Evolutionary conservation across 2,329 filamentous ascomycete genomes (phyloP).

Genomic region (Zymoseptoria pseudotritici): DNA sequence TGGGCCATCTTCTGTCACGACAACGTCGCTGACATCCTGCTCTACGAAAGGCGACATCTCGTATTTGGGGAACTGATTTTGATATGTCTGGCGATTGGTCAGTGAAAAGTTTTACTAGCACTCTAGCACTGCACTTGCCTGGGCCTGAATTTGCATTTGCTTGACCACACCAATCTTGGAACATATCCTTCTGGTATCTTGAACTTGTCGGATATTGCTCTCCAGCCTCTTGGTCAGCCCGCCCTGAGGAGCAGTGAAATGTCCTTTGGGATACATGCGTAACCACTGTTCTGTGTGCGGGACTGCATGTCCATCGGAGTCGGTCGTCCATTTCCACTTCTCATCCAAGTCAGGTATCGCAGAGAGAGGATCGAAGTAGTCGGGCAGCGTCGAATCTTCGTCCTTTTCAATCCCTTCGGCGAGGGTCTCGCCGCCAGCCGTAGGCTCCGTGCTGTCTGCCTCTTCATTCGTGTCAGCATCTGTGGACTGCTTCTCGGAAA

Average conservation of each 20-base stretch:
- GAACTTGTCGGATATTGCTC: conserved; percentile 86
- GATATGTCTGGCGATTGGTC: conserved; percentile 61
- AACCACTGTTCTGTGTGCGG: conserved; percentile 83
- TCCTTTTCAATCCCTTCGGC: conserved; percentile 93
- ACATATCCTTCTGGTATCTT: conserved; percentile 91
- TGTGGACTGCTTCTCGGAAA: conserved; percentile 23
- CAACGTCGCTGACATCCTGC: conserved; percentile 77
- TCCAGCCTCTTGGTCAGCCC: conserved; percentile 73
- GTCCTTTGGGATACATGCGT: conserved; percentile 64
- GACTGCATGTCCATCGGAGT: conserved; percentile 79
- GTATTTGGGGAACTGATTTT: conserved; percentile 97
- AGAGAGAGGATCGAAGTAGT: conserved; percentile 87
- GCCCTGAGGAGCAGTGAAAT: conserved; percentile 69
- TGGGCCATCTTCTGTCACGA: conserved; percentile 79
- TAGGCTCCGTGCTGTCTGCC: conserved; percentile 38
- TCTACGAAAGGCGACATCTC: conserved; percentile 84
- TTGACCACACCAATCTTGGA: conserved; percentile 97
- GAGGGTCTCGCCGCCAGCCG: conserved; percentile 62
- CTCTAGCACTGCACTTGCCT: conserved; percentile 50
- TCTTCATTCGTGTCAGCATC: conserved; percentile 39
- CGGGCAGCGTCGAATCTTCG: conserved; percentile 75
- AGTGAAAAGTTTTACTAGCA: not conserved
- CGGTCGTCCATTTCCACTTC: conserved; percentile 79
- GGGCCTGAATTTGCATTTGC: conserved; percentile 97
- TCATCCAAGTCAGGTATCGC: conserved; percentile 76